Evolutionary conservation across 2,329 filamentous ascomycete species (phyloP).

Genomic region (Moelleriella libera): DNA sequence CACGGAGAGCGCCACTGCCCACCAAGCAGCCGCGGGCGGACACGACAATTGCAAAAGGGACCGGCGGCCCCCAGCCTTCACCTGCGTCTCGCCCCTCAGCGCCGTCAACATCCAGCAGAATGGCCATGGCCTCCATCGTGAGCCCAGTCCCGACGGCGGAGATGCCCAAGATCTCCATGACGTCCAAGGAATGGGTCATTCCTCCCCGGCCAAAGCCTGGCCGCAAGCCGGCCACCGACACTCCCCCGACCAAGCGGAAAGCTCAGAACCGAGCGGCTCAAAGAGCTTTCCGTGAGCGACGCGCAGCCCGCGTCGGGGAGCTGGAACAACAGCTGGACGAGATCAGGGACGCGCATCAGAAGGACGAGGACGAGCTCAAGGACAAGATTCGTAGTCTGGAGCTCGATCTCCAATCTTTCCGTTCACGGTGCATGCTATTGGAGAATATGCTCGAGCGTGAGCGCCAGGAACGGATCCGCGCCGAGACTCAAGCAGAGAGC

Average conservation of each 20-base stretch:
- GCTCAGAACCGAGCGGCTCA: conserved; percentile 90
- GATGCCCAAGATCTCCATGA: conserved; percentile 43
- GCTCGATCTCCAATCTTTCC: conserved; percentile 51
- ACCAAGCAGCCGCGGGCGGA: conserved; percentile 6
- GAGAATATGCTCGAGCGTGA: conserved; percentile 50
- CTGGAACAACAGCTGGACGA: conserved; percentile 54
- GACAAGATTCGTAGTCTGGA: conserved; percentile 47
- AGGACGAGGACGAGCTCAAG: conserved; percentile 40
- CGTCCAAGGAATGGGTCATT: conserved; percentile 74
- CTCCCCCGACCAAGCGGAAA: conserved; percentile 84
- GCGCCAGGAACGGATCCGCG: conserved; percentile 30
- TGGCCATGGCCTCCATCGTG: conserved; percentile 33
- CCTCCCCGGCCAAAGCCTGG: conserved; percentile 79
- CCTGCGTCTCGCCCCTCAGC: conserved; percentile 16
- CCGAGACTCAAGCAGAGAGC: conserved; percentile 24
- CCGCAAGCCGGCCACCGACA: conserved; percentile 85
- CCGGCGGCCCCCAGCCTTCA: conserved; percentile 8
- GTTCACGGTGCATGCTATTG: conserved; percentile 44
- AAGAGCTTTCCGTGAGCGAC: conserved; percentile 75
- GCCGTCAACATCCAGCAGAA: conserved; percentile 23
- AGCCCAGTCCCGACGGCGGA: conserved; percentile 24
- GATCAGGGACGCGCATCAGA: conserved; percentile 40
- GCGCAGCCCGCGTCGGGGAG: conserved; percentile 71
- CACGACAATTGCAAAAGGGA: conserved; percentile 10
- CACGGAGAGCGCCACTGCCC: conserved; percentile 11